These are phyloP conservation scores for Xylaria venustula DNA, from an alignment of 495 filamentous ascomycete genomes.

Conservation along the genomic window DNA sequence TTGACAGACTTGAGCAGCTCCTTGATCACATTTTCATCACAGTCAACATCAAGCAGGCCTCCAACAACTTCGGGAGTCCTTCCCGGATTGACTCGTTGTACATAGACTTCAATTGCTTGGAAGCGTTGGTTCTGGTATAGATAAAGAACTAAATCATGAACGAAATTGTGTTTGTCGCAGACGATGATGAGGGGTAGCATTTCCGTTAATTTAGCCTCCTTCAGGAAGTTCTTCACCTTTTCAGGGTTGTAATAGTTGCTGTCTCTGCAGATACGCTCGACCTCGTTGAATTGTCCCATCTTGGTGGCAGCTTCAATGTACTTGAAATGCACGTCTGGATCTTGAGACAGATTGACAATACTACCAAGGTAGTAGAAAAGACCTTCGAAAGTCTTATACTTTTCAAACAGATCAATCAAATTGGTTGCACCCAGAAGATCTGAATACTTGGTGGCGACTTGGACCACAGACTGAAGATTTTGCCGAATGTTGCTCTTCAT, in stretches of 20 bases:
- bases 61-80: constrained; percentile 92
- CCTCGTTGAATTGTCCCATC: constrained; percentile 88
- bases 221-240: constrained; percentile 99
- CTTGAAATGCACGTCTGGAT: constrained; percentile 96
- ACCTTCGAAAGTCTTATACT: constrained; percentile 93
- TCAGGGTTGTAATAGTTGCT: constrained; percentile 91
- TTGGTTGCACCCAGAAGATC: constrained; percentile 88
- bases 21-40: constrained; percentile 95
- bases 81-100: constrained; percentile 97
- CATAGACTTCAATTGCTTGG: constrained; percentile 98
- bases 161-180: constrained; percentile 97
- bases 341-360: constrained; percentile 95
- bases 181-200: constrained; percentile 97
- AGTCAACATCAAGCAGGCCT: constrained; percentile 94
- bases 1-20: constrained; percentile 85
- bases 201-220: constrained; percentile 89
- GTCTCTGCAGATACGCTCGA: constrained; percentile 95
- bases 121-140: constrained; percentile 99
- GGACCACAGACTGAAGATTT: constrained; percentile 90
- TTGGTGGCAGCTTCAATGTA: constrained; percentile 96
- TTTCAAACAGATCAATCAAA: constrained; percentile 92
- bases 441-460: constrained; percentile 95
- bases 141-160: constrained; percentile 94
- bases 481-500: constrained; percentile 92
- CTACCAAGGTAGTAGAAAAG: constrained; percentile 97